A percentile compares a stretch with the other conserved stretches of the same genome.
These are phyloP conservation scores for Uronychia binucleata DNA, from an alignment of 73 alveolate species.

Conservation along the genomic window DNA sequence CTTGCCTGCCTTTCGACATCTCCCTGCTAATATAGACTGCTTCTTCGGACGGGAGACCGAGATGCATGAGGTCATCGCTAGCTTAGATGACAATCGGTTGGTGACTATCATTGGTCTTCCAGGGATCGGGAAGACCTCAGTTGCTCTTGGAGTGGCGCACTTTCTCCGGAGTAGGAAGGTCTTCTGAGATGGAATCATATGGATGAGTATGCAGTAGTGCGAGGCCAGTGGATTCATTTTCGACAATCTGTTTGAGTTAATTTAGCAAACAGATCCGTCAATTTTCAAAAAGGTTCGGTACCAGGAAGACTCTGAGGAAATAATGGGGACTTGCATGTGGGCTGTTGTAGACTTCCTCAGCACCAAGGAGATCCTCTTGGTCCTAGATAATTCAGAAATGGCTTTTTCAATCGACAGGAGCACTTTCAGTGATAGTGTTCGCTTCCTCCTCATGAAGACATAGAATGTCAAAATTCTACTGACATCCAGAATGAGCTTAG, in stretches of 20 bases:
- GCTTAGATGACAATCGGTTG: constrained; percentile 16
- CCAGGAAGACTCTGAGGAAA: constrained; percentile 8
- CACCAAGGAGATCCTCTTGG: constrained; percentile 41
- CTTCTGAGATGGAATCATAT: constrained; percentile 41
- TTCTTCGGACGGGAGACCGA: constrained; percentile 42
- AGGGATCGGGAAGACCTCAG: constrained; percentile 54
- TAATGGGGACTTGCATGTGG: neutral
- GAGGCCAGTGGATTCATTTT: constrained; percentile 40
- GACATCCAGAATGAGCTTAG: constrained; percentile 46
- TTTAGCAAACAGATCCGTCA: neutral
- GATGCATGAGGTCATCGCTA: constrained; percentile 21
- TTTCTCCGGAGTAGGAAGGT: constrained; percentile 17
- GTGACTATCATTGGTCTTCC: constrained; percentile 52
- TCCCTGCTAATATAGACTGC: constrained; percentile 38
- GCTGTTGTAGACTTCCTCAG: constrained; percentile 12
- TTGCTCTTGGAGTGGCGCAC: constrained; percentile 31
- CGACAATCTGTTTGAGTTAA: constrained; percentile 12
- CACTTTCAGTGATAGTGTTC: constrained; percentile 20
- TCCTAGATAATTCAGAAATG: constrained; percentile 63
- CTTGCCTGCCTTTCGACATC: constrained; percentile 18
- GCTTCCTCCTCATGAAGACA: constrained; percentile 13
- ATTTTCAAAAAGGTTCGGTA: constrained; percentile 3
- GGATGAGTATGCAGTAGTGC: constrained; percentile 18
- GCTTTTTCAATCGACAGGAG: constrained; percentile 33
- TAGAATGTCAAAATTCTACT: constrained; percentile 20